These are phyloP conservation scores for Yamadazyma blattariae DNA, from an alignment of 1,139 yeast genomes.

Conservation along the genomic window DNA sequence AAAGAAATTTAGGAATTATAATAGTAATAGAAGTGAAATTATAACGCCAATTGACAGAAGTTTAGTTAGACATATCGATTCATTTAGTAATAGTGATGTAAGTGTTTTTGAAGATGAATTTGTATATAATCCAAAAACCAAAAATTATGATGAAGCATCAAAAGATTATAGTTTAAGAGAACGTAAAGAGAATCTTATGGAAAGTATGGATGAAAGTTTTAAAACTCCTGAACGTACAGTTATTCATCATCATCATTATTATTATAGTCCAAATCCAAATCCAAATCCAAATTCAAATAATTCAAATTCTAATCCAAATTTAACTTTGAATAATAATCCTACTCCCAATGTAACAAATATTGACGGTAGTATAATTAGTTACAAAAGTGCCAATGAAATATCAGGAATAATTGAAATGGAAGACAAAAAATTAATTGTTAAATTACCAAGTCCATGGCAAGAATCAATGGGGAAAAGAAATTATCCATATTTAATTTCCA, in stretches of 20 bases:
- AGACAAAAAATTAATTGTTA: no score
- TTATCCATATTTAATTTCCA: conserved; percentile 52
- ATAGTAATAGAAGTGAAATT: neutral
- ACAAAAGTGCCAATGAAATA: conserved; percentile 5
- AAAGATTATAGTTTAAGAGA: neutral
- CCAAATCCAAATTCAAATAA: neutral
- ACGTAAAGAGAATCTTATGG: neutral
- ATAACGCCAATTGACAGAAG: neutral
- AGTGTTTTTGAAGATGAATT: conserved; percentile 18
- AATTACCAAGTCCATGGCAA: conserved; percentile 51
- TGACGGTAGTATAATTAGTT: conserved; percentile 4
- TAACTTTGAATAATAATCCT: neutral
- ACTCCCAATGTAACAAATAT: conserved; percentile 4
- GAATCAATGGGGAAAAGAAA: conserved; percentile 25
- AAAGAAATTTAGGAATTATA: neutral
- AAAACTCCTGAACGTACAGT: neutral
- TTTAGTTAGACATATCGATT: conserved; percentile 16
- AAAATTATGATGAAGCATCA: conserved; percentile 17
- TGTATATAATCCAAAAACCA: conserved; percentile 19
- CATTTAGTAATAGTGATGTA: conserved; percentile 19
- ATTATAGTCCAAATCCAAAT: conserved; percentile 11
- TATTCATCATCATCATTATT: conserved; percentile 17
- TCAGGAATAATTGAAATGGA: conserved; percentile 24
- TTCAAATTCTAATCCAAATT: neutral
- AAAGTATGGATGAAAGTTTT: neutral